A percentile compares a stretch with the other conserved stretches of the same genome.
phyloP scores from a whole-genome alignment of 2,329 filamentous ascomycete genomes.

The Parafenestella ontariensis region DNA sequence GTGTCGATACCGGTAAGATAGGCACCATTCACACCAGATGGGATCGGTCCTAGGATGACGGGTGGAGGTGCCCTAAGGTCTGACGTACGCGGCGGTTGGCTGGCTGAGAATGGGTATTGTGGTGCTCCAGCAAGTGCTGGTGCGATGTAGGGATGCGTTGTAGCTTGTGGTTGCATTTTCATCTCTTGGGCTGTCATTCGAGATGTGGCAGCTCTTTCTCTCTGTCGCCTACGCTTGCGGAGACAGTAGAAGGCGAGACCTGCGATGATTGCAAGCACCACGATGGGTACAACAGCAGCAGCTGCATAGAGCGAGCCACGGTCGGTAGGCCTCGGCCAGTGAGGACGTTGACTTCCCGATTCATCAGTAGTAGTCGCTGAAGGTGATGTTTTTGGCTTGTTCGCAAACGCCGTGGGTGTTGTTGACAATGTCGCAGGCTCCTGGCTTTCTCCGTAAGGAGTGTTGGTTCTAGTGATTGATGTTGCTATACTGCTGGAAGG shows the following conservation, averaged over 20 bases:
- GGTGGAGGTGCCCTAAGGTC: slow-evolving; percentile 28
- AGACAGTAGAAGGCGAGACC: slow-evolving; percentile 33
- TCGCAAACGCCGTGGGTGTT: slow-evolving; percentile 1
- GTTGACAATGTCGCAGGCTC: slow-evolving; percentile 2
- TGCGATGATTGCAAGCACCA: slow-evolving; percentile 35
- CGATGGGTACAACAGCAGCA: slow-evolving; percentile 31
- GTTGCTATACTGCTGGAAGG: background rate
- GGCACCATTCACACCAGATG: slow-evolving; percentile 36
- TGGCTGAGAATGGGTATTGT: slow-evolving; percentile 20
- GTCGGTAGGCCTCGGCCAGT: slow-evolving; percentile 6
- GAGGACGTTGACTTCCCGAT: background rate
- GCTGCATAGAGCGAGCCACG: slow-evolving; percentile 29
- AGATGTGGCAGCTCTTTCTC: slow-evolving; percentile 6
- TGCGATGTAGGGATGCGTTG: slow-evolving; percentile 25
- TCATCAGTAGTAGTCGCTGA: slow-evolving; percentile 2
- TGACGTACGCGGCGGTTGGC: slow-evolving; percentile 25
- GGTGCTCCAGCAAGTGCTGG: slow-evolving; percentile 22
- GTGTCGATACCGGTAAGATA: slow-evolving; percentile 50
- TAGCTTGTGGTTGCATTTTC: slow-evolving; percentile 28
- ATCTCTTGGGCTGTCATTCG: slow-evolving; percentile 30
- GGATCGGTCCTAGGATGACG: slow-evolving; percentile 46
- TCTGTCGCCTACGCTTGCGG: slow-evolving; percentile 40
- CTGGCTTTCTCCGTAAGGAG: slow-evolving; percentile 1
- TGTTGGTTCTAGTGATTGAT: slow-evolving; percentile 3
- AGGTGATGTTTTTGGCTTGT: background rate